These are phyloP conservation scores for Thraustochytrium sp. DNA, from an alignment of 352 stramenopile species.

Conservation along the genomic window DNA sequence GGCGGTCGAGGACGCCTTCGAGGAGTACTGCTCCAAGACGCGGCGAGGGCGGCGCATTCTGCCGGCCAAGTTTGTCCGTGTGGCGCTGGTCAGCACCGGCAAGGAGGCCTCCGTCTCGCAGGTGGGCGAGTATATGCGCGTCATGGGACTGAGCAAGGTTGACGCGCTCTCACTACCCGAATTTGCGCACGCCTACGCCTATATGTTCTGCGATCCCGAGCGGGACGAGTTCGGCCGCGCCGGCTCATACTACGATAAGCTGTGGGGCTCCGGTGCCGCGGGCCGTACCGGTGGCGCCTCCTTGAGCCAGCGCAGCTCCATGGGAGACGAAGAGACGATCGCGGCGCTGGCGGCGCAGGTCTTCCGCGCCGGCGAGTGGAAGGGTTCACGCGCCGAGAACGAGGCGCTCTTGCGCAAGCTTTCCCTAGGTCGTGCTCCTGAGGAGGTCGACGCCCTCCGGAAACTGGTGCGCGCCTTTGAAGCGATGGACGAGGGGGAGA, in stretches of 20 bases:
- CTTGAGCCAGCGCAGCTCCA: background rate
- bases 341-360: slow-evolving; percentile 10
- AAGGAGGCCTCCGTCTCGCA: slow-evolving; percentile 19
- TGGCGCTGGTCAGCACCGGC: slow-evolving; percentile 1
- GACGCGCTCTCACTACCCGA: slow-evolving; percentile 27
- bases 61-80: slow-evolving; percentile 3
- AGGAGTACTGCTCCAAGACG: slow-evolving; percentile 39
- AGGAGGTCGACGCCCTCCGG: slow-evolving; percentile 18
- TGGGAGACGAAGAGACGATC: slow-evolving; percentile 29
- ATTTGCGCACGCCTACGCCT: slow-evolving; percentile 38
- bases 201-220: slow-evolving; percentile 42
- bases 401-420: slow-evolving; percentile 39
- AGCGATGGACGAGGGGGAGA: background rate
- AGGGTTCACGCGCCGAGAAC: background rate
- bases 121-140: slow-evolving; percentile 42
- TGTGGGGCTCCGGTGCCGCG: slow-evolving; percentile 3
- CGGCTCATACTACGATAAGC: slow-evolving; percentile 39
- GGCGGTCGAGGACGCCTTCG: slow-evolving; percentile 20
- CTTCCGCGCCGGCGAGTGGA: slow-evolving; percentile 29
- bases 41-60: slow-evolving; percentile 15
- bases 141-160: slow-evolving; percentile 33
- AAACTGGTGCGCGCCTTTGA: slow-evolving; percentile 18
- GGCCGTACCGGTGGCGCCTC: background rate
- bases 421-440: background rate
- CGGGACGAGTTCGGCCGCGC: slow-evolving; percentile 38